Evolutionary conservation across 768 basidiomycete genomes (phyloP).

Genomic region (Fomitopsis pulvina): DNA sequence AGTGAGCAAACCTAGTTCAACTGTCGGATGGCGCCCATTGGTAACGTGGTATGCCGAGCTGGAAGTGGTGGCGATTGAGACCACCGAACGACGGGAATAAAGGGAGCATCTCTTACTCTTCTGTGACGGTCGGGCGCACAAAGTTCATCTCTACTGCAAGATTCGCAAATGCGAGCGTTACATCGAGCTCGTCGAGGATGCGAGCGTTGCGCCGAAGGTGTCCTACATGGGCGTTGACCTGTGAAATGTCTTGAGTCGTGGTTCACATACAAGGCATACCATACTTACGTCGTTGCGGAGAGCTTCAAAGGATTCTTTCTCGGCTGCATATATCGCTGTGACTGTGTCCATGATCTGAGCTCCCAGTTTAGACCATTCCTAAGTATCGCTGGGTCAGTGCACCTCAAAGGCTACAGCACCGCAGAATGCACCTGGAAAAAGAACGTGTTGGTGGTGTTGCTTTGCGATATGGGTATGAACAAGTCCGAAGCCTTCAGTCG

Average conservation of each 20-base stretch:
- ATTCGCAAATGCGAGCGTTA: slow-evolving; percentile 73
- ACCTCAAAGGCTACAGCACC: background rate
- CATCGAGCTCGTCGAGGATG: slow-evolving; percentile 83
- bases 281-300: slow-evolving; percentile 56
- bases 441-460: slow-evolving; percentile 58
- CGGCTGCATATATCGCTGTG: slow-evolving; percentile 43
- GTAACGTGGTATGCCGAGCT: slow-evolving; percentile 58
- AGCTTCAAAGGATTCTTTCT: slow-evolving; percentile 67
- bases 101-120: slow-evolving; percentile 54
- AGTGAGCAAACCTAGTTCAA: slow-evolving; percentile 78
- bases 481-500: slow-evolving; percentile 38
- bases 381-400: background rate
- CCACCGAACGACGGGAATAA: background rate
- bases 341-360: slow-evolving; percentile 54
- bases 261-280: background rate
- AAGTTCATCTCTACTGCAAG: slow-evolving; percentile 76
- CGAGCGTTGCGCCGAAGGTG: slow-evolving; percentile 68
- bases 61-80: background rate
- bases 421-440: slow-evolving; percentile 55
- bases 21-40: slow-evolving; percentile 88
- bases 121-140: slow-evolving; percentile 59
- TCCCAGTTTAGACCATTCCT: slow-evolving; percentile 80
- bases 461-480: slow-evolving; percentile 59
- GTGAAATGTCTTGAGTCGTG: background rate
- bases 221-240: slow-evolving; percentile 58